These are phyloP conservation scores for Fusarium sp. DNA, from an alignment of 2,329 filamentous ascomycete species.

Conservation along the genomic window DNA sequence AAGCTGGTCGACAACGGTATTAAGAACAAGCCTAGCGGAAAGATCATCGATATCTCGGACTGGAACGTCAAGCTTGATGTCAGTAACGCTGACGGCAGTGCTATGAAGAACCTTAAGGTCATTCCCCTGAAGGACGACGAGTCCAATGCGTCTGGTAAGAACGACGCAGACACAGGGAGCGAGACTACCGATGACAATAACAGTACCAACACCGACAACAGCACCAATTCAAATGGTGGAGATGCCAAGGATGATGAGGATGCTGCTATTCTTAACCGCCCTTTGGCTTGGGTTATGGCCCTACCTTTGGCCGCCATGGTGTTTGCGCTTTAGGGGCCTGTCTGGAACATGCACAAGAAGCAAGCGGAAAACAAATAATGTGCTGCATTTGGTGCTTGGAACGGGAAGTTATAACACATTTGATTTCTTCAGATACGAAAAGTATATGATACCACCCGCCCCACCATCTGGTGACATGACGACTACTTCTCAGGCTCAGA, in stretches of 20 bases:
- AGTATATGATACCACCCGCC: constrained; percentile 31
- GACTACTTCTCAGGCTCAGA: constrained; percentile 22
- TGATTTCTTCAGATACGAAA: constrained; percentile 31
- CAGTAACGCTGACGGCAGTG: constrained; percentile 53
- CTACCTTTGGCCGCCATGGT: constrained; percentile 49
- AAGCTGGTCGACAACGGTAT: constrained; percentile 83
- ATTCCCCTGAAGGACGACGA: constrained; percentile 55
- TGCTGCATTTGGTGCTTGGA: constrained; percentile 23
- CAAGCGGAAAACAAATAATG: constrained; percentile 3
- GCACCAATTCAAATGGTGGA: constrained; percentile 24
- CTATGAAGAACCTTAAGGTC: constrained; percentile 58
- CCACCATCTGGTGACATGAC: constrained; percentile 1
- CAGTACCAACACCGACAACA: constrained; percentile 30
- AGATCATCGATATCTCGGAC: constrained; percentile 74
- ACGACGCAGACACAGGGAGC: constrained; percentile 50
- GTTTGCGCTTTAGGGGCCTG: constrained; percentile 43
- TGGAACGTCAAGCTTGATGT: constrained; percentile 64
- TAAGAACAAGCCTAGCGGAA: constrained; percentile 68
- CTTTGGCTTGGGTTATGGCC: constrained; percentile 47
- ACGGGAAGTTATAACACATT: constrained; percentile 15
- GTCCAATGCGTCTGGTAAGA: constrained; percentile 58
- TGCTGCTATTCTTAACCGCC: constrained; percentile 44
- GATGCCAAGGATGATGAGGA: constrained; percentile 43
- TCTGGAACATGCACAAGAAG: not conserved
- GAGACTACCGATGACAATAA: constrained; percentile 37